Base-by-base conservation (phyloP, 1,284 basidiomycete species). In the Stygiomarasmius scandens region DNA sequence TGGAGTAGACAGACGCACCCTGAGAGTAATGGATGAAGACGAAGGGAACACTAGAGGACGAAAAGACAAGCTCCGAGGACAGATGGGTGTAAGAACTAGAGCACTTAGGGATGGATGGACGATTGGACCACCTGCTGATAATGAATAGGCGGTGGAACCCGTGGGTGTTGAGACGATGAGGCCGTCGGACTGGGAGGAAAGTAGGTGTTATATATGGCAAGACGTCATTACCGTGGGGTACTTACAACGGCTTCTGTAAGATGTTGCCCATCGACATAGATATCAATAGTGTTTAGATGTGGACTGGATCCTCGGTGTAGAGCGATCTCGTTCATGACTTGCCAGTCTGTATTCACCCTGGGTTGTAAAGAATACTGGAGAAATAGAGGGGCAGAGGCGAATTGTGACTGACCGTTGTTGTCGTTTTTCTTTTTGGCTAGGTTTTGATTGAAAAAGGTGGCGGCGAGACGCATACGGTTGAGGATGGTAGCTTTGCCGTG, bases 281-380 rank as follows among this genome's bases (percentile, higher is more conserved):
- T 92, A 68, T 98, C 95, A 58, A 98, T 95, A 4, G 93, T 94
- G 60, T 95, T 95, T 53, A 98, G 80, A 67, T 98, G 96, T 1
- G 95, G 92, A 63, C 91, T 92, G 24, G 92, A 84, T 3, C 96
- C 96, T 22, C 96, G 86, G 72, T 98, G 96, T 22, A 98, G 78
- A 10, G 94, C 88, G 55, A 98, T 87, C 74, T 98, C 96, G 69
- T 98, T 98, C 94, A 98, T 96, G 34, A 97, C 94, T 73, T 98
- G 95, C 86, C 93, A 93, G 61, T 92, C 95, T 86, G 58, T 47
- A 48, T 24, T 48, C 9, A 25, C 16, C 8, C 45, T 49, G 36
- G n/a, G n/a, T 29, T 51, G 19, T 41, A n/a, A 49, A 41, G 11
- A 49, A n/a, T n/a, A n/a, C n/a, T n/a, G n/a, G 29, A 19, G 24